Percentiles rank a stretch among this genome's conserved stretches.
phyloP scores from a whole-genome alignment of 2,329 filamentous ascomycete genomes.

The Chaetomiaceae sp. region DNA sequence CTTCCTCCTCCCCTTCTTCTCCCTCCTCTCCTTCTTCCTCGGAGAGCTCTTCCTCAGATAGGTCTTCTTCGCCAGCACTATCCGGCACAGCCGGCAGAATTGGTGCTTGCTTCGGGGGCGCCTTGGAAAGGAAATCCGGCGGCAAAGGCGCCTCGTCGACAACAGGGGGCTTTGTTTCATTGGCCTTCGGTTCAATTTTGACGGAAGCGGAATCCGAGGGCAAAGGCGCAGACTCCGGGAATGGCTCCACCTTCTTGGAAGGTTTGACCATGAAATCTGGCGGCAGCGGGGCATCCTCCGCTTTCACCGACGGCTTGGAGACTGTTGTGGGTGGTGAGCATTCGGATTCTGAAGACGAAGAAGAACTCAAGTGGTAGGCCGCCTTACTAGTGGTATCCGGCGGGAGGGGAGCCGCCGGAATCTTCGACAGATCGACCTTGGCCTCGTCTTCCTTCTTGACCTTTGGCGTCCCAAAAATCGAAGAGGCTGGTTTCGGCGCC shows the following conservation, averaged over 20 bases:
- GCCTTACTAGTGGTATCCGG: constrained; percentile 53
- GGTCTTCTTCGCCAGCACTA: constrained; percentile 25
- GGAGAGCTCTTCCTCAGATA: constrained; percentile 35
- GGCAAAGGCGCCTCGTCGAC: constrained; percentile 27
- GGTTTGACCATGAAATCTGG: constrained; percentile 22
- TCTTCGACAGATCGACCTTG: constrained; percentile 30
- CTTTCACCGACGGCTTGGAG: constrained; percentile 26
- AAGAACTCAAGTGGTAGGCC: constrained; percentile 45
- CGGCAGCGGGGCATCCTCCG: constrained; percentile 28
- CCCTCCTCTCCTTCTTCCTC: constrained; percentile 30
- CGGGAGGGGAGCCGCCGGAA: constrained; percentile 42
- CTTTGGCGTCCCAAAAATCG: constrained; percentile 28
- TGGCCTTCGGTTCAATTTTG: constrained; percentile 25
- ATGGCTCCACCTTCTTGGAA: constrained; percentile 10
- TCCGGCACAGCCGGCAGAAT: constrained; percentile 35
- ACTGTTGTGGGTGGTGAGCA: constrained; percentile 31
- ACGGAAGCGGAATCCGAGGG: constrained; percentile 35
- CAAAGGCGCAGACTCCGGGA: constrained; percentile 28
- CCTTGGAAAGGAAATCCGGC: constrained; percentile 28
- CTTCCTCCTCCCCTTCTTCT: constrained; percentile 37
- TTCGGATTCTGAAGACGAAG: constrained; percentile 45
- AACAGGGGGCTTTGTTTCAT: constrained; percentile 11
- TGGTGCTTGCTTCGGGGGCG: constrained; percentile 23
- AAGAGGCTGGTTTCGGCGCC: constrained; percentile 26
- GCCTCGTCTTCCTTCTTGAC: constrained; percentile 34